Percentiles rank a stretch among this genome's conserved stretches.
Conservation (phyloP, 805 yeast species). For the Ogataea chonburiensis region DNA sequence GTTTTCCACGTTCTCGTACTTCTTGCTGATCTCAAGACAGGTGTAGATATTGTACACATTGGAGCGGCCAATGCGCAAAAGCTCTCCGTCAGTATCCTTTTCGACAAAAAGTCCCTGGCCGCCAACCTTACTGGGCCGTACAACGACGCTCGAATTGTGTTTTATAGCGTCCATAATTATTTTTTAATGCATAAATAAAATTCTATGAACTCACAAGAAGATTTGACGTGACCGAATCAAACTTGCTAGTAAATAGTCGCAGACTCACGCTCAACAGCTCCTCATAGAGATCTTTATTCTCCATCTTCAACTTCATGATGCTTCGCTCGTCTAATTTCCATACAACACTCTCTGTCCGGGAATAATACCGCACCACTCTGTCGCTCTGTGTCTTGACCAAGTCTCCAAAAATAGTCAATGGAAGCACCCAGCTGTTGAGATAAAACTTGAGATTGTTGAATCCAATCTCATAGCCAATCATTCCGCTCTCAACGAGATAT, state of each 20-base stretch:
- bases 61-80: conserved; percentile 40
- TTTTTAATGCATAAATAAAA: not conserved
- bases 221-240: conserved; percentile 73
- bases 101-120: conserved; percentile 38
- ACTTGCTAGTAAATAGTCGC: conserved; percentile 65
- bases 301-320: conserved; percentile 45
- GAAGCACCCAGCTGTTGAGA: conserved; percentile 47
- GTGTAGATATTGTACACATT: conserved; percentile 35
- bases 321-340: conserved; percentile 62
- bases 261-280: conserved; percentile 65
- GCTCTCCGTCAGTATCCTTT: conserved; percentile 26
- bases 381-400: conserved; percentile 39
- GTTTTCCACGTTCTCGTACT: conserved; percentile 6
- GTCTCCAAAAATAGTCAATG: conserved; percentile 77
- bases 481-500: conserved; percentile 52
- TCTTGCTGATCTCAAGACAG: conserved; percentile 22
- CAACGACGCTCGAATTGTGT: conserved; percentile 10
- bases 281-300: conserved; percentile 54
- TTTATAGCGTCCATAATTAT: not conserved
- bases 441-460: conserved; percentile 38
- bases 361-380: conserved; percentile 40
- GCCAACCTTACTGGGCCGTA: conserved; percentile 25
- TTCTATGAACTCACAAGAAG: conserved; percentile 47
- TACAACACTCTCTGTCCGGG: conserved; percentile 51
- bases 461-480: conserved; percentile 46